Percentiles rank a stretch among this genome's conserved stretches.
Conservation (phyloP, 2,329 filamentous ascomycete genomes). For the Diaporthe nobilis region DNA sequence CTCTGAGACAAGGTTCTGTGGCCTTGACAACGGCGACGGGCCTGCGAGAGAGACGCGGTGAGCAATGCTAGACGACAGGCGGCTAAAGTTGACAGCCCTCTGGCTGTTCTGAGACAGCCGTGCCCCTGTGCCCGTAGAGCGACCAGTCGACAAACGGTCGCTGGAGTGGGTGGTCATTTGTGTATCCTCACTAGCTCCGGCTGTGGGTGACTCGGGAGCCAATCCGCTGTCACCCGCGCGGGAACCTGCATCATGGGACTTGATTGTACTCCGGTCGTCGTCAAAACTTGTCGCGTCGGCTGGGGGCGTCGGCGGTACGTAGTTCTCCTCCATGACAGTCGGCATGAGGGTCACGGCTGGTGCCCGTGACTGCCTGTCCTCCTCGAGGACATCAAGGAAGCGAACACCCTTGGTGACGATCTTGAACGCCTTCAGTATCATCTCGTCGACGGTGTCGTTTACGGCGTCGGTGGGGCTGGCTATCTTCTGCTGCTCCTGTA, state of each 20-base stretch:
- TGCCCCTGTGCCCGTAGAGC: conserved; percentile 49
- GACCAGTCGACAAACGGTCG: conserved; percentile 64
- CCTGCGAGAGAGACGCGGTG: conserved; percentile 85
- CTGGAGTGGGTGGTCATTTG: conserved; percentile 54
- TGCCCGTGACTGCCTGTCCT: conserved; percentile 66
- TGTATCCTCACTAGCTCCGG: conserved; percentile 49
- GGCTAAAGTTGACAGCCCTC: conserved; percentile 54
- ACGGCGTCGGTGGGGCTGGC: conserved; percentile 67
- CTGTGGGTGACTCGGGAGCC: conserved; percentile 46
- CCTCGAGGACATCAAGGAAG: conserved; percentile 89
- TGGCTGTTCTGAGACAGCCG: conserved; percentile 56
- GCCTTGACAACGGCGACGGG: conserved; percentile 72
- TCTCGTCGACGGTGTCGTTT: conserved; percentile 88
- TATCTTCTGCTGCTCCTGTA: conserved; percentile 79
- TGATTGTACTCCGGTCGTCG: conserved; percentile 49
- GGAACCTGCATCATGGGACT: conserved; percentile 57
- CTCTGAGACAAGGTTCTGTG: conserved; percentile 85
- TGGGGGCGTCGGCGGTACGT: conserved; percentile 74
- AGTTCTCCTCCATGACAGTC: conserved; percentile 70
- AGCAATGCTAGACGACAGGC: conserved; percentile 69
- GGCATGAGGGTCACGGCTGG: conserved; percentile 72
- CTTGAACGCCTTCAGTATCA: conserved; percentile 93
- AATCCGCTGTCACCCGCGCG: conserved; percentile 52
- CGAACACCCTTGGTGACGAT: conserved; percentile 92
- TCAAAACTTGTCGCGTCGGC: conserved; percentile 69